Conservation (phyloP, 176 grass and related monocot species). For the Puccinellia tenuiflora region DNA sequence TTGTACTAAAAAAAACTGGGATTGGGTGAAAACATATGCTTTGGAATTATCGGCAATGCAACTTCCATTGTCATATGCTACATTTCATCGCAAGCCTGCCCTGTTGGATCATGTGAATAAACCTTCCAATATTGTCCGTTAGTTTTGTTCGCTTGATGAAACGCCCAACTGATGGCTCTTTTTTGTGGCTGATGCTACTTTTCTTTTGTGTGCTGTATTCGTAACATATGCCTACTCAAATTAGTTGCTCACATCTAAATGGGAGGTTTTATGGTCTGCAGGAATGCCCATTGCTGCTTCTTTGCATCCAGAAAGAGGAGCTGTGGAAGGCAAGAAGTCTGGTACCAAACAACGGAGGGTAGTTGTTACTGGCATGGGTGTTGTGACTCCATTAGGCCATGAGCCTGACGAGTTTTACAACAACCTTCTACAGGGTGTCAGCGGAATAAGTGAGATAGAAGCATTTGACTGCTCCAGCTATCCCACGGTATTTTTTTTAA, state of each 20-base stretch:
- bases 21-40: neutral
- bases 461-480: slow-evolving; percentile 89
- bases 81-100: neutral
- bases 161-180: neutral
- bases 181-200: slow-evolving; percentile 4
- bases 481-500: slow-evolving; percentile 60
- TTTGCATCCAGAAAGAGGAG: slow-evolving; percentile 71
- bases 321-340: slow-evolving; percentile 46
- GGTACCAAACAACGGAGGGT: slow-evolving; percentile 66
- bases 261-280: slow-evolving; percentile 34
- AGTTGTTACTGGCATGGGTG: slow-evolving; percentile 96
- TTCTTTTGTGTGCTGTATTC: slow-evolving; percentile 1
- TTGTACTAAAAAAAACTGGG: slow-evolving; percentile 1
- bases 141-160: neutral
- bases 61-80: neutral
- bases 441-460: slow-evolving; percentile 88
- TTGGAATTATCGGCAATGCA: neutral
- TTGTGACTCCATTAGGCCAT: slow-evolving; percentile 92
- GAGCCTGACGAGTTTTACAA: slow-evolving; percentile 96
- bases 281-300: slow-evolving; percentile 74
- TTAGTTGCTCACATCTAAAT: slow-evolving; percentile 6
- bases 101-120: neutral
- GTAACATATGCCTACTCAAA: neutral
- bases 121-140: neutral
- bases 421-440: slow-evolving; percentile 81